phyloP scores from a whole-genome alignment of 2,329 filamentous ascomycete genomes.

The Metarhizium guizhouense region DNA sequence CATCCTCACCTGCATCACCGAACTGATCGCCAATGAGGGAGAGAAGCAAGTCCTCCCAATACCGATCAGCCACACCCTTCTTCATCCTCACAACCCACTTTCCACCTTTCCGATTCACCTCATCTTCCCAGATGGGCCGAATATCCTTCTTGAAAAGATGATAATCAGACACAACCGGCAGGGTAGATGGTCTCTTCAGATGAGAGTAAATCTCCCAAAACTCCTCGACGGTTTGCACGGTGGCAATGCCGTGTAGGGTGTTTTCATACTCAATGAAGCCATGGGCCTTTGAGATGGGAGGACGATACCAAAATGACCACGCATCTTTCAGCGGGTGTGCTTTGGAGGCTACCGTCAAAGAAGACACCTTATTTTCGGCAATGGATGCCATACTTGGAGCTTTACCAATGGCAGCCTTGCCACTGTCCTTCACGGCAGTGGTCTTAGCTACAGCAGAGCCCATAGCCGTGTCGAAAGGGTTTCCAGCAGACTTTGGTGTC shows the following conservation, averaged over 20 bases:
- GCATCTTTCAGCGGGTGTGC: constrained; percentile 61
- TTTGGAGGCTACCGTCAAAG: constrained; percentile 33
- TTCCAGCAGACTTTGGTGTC: constrained; percentile 77
- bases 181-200: constrained; percentile 75
- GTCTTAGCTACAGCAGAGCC: constrained; percentile 29
- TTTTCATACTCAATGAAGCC: constrained; percentile 88
- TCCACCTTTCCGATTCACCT: constrained; percentile 89
- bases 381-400: constrained; percentile 34
- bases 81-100: constrained; percentile 97
- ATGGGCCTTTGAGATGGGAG: constrained; percentile 92
- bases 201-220: constrained; percentile 88
- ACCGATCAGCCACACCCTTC: constrained; percentile 93
- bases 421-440: constrained; percentile 20
- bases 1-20: constrained; percentile 81
- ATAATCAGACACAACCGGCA: constrained; percentile 93
- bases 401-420: constrained; percentile 19
- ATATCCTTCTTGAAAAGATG: constrained; percentile 97
- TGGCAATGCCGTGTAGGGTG: constrained; percentile 79
- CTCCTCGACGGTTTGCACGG: constrained; percentile 73
- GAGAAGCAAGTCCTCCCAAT: constrained; percentile 91
- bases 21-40: constrained; percentile 93
- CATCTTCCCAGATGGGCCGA: constrained; percentile 96
- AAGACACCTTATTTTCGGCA: constrained; percentile 27
- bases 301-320: constrained; percentile 97
- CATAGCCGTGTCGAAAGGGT: constrained; percentile 69